Percentiles rank a stretch among this genome's conserved stretches.
phyloP scores from a whole-genome alignment of 2,329 filamentous ascomycete species.

The Hawksworthiomyces lignivorus region DNA sequence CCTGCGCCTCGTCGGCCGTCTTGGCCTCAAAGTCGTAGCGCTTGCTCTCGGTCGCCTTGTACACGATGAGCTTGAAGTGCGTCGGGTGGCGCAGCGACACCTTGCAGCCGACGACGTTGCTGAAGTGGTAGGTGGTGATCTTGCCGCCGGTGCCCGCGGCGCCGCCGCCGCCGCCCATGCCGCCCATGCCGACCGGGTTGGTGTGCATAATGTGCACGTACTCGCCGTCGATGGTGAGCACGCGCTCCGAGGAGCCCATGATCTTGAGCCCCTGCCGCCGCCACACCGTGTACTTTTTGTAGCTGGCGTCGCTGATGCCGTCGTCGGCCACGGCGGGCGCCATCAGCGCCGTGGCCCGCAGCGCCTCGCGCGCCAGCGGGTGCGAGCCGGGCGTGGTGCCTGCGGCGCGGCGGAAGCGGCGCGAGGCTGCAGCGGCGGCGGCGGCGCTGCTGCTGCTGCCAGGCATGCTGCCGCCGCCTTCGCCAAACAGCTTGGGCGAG shows the following conservation, averaged over 20 bases:
- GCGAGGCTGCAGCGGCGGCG: conserved; percentile 19
- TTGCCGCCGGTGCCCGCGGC: conserved; percentile 58
- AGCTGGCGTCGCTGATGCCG: conserved; percentile 49
- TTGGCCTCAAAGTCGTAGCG: conserved; percentile 80
- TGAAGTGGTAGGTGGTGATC: conserved; percentile 75
- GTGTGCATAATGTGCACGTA: conserved; percentile 79
- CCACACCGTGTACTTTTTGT: conserved; percentile 73
- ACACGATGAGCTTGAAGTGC: conserved; percentile 66
- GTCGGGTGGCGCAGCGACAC: conserved; percentile 72
- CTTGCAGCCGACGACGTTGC: conserved; percentile 74
- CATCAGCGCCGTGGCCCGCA: neutral
- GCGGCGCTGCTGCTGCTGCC: conserved; percentile 29
- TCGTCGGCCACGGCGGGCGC: conserved; percentile 40
- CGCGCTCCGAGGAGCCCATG: conserved; percentile 65
- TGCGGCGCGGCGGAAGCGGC: conserved; percentile 13
- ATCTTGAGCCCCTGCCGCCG: conserved; percentile 78
- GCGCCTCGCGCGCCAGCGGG: conserved; percentile 56
- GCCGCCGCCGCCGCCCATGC: conserved; percentile 58
- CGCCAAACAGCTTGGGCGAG: conserved; percentile 57
- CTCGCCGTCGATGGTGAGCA: conserved; percentile 74
- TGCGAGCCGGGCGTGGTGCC: conserved; percentile 45
- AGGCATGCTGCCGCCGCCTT: conserved; percentile 37
- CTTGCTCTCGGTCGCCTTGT: conserved; percentile 68
- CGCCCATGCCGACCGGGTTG: conserved; percentile 39
- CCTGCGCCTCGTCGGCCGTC: conserved; percentile 62